phyloP scores from a whole-genome alignment of 2,329 filamentous ascomycete species.

The Harringtonia lauricola region DNA sequence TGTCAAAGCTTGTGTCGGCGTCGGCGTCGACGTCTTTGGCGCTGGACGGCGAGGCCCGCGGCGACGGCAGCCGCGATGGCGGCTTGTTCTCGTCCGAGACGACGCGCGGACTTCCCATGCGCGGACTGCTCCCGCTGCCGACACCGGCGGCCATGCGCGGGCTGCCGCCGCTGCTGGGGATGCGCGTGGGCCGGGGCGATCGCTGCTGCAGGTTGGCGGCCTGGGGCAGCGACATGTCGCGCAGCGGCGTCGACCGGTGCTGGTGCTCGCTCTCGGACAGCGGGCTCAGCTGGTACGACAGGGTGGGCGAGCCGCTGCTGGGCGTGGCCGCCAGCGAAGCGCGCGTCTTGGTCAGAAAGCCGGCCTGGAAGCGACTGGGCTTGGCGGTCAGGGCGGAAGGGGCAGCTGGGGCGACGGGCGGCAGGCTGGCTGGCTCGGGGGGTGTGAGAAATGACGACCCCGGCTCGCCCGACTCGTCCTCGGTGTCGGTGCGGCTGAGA shows the following conservation, averaged over 20 bases:
- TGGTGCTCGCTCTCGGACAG: not conserved
- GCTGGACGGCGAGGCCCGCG: slow-evolving; percentile 5
- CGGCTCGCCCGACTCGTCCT: slow-evolving; percentile 10
- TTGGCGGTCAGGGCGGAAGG: slow-evolving; percentile 36
- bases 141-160: slow-evolving; percentile 1
- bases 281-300: slow-evolving; percentile 38
- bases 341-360: slow-evolving; percentile 60
- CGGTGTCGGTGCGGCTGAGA: slow-evolving; percentile 7
- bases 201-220: slow-evolving; percentile 35
- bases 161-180: slow-evolving; percentile 8
- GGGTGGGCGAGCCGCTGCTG: slow-evolving; percentile 48
- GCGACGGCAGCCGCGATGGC: slow-evolving; percentile 16
- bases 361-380: slow-evolving; percentile 73
- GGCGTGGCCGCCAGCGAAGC: slow-evolving; percentile 18
- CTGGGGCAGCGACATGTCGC: slow-evolving; percentile 37
- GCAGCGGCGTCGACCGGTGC: slow-evolving; percentile 28
- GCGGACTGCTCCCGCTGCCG: slow-evolving; percentile 16
- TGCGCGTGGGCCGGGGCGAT: slow-evolving; percentile 26
- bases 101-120: no score
- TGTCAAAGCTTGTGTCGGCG: slow-evolving; percentile 16
- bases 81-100: slow-evolving; percentile 40
- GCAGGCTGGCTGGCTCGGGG: slow-evolving; percentile 38
- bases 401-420: slow-evolving; percentile 34
- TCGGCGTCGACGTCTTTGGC: slow-evolving; percentile 4
- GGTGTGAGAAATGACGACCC: slow-evolving; percentile 36